These are phyloP conservation scores for Amanita polypyramis DNA, from an alignment of 768 basidiomycete genomes.

Conservation along the genomic window DNA sequence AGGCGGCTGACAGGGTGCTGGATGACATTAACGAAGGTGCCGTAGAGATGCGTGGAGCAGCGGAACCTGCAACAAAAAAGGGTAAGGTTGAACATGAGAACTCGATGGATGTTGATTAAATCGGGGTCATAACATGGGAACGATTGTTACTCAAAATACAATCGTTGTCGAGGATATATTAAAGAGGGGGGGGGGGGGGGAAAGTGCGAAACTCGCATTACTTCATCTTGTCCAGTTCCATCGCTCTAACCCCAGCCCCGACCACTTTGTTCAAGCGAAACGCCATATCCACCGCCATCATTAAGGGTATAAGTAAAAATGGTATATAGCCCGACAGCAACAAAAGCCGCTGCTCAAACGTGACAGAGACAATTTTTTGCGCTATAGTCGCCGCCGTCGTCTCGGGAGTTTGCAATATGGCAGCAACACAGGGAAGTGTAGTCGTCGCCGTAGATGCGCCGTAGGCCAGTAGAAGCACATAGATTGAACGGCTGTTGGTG, in stretches of 20 bases:
- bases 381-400: conserved; percentile 20
- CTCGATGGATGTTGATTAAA: background rate
- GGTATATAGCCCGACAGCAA: conserved; percentile 66
- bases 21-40: background rate
- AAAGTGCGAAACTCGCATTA: conserved; percentile 7
- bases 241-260: conserved; percentile 15
- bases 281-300: conserved; percentile 69
- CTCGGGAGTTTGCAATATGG: conserved; percentile 44
- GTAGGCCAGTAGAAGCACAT: conserved; percentile 60
- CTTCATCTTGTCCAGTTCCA: conserved; percentile 20
- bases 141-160: background rate
- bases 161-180: background rate
- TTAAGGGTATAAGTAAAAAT: conserved; percentile 60
- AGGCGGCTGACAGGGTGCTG: conserved; percentile 5
- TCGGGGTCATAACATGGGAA: background rate
- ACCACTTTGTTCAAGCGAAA: conserved; percentile 25
- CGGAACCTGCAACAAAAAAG: background rate
- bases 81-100: background rate
- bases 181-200: no score
- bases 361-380: conserved; percentile 27
- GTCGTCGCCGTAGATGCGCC: conserved; percentile 74
- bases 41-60: background rate
- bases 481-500: conserved; percentile 40
- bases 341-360: conserved; percentile 38
- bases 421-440: conserved; percentile 57